Evolutionary conservation across 306 rosid genomes (phyloP), one percentile per base, ranked within the genome.

Genomic region (Betula pendula): DNA sequence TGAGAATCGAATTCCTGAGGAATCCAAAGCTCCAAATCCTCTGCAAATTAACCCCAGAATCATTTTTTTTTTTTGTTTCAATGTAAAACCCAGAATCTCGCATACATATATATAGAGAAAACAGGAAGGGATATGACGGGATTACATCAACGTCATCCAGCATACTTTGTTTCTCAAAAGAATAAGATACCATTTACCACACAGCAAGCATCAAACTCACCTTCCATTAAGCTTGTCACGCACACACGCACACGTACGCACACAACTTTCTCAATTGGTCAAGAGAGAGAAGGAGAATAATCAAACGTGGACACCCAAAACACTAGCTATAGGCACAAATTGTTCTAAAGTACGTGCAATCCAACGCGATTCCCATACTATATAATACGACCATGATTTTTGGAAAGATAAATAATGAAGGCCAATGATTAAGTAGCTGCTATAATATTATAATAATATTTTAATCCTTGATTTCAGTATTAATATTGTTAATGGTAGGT

Each of bases 361-460:
- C 94, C 89, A 50, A 88, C 89, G 72, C 85, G 81, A 88, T 71
- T 78, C 71, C 90, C 91, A 85, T 78, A 56, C 24, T 12, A 52
- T n/a, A n/a, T n/a, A n/a, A n/a, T 53, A 70, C 8, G 15, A 40
- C 42, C 63, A 65, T 75, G 48, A 50, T 40, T 11, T 24, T 43
- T 24, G 6, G 8, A 66, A 17, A 66, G 3, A 19, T 17, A 4
- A 35, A 33, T n/a, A 19, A 65, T 19, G 70, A 45, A 45, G 25
- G 25, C 15, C 16, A 11, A 27, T 16, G 4, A 16, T 29, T 29
- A 27, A 12, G n/a, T n/a, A n/a, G n/a, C n/a, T n/a, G n/a, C n/a
- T n/a, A n/a, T n/a, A n/a, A n/a, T n/a, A n/a, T n/a, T n/a, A n/a
- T n/a, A n/a, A n/a, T n/a, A n/a, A n/a, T n/a, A n/a, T n/a, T n/a